Percentiles rank a stretch among this genome's conserved stretches.
Conservation (phyloP, 23 red algal genomes). For the Gracilaria caudata region DNA sequence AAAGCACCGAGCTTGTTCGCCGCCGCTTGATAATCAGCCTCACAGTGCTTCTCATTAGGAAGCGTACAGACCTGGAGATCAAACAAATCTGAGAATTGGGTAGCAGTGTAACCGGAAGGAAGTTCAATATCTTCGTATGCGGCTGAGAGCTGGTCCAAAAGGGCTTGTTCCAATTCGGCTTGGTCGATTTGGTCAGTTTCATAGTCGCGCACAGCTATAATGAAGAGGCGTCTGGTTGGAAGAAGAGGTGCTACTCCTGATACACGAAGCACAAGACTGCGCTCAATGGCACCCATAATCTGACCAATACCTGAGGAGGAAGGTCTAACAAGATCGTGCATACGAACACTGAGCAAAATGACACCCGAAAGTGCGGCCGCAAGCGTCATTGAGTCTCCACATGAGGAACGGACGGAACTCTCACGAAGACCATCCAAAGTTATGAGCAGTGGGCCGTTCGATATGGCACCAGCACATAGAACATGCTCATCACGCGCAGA, state of each 20-base stretch:
- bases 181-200: slow-evolving; percentile 63
- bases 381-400: slow-evolving; percentile 28
- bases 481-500: background rate
- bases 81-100: slow-evolving; percentile 73
- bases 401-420: background rate
- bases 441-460: slow-evolving; percentile 51
- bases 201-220: slow-evolving; percentile 85
- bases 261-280: slow-evolving; percentile 21
- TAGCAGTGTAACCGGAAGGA: slow-evolving; percentile 42
- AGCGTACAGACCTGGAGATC: slow-evolving; percentile 62
- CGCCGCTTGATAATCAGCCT: slow-evolving; percentile 52
- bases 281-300: slow-evolving; percentile 45
- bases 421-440: slow-evolving; percentile 50
- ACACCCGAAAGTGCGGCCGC: slow-evolving; percentile 49
- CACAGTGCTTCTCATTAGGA: slow-evolving; percentile 35
- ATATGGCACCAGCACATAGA: slow-evolving; percentile 25
- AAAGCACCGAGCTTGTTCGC: slow-evolving; percentile 56
- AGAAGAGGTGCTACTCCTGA: slow-evolving; percentile 27
- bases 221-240: slow-evolving; percentile 56
- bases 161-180: slow-evolving; percentile 62
- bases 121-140: slow-evolving; percentile 57
- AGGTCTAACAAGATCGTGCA: slow-evolving; percentile 48
- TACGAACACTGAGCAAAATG: slow-evolving; percentile 29
- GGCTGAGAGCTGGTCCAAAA: slow-evolving; percentile 41
- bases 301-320: slow-evolving; percentile 22